Evolutionary conservation across 176 grass and related monocot species (phyloP).

Genomic region (Calamus simplicifolius): DNA sequence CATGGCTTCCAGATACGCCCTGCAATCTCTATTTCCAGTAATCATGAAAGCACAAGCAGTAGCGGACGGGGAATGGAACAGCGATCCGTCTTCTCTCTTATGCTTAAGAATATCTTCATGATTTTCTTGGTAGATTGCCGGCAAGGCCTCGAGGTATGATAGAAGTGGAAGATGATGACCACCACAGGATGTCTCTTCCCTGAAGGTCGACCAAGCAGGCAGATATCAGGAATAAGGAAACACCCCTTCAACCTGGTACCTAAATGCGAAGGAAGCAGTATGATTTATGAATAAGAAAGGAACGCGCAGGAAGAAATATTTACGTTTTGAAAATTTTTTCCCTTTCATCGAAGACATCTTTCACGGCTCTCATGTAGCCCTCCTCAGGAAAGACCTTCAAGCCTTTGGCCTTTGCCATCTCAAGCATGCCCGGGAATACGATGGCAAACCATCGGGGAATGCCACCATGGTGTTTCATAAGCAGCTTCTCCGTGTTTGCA

Average conservation of each 20-base stretch:
- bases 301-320: no score
- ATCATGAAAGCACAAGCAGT: conserved; percentile 10
- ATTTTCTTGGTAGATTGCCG: background rate
- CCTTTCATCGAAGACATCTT: background rate
- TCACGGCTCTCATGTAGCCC: background rate
- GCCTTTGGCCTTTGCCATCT: conserved; percentile 1
- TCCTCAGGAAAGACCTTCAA: background rate
- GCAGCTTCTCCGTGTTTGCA: background rate
- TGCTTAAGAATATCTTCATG: background rate
- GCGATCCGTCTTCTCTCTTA: conserved; percentile 1
- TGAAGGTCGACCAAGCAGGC: no score
- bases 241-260: no score
- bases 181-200: no score
- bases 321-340: background rate
- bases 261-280: no score
- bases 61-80: conserved; percentile 5
- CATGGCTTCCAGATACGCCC: background rate
- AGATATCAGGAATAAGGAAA: no score
- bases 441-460: conserved; percentile 6
- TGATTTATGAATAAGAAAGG: no score
- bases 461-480: background rate
- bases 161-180: no score
- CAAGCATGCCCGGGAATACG: conserved; percentile 4
- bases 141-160: background rate
- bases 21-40: background rate